phyloP scores from a whole-genome alignment of 139 green algal species.

The Astrephomene gubernaculifera region DNA sequence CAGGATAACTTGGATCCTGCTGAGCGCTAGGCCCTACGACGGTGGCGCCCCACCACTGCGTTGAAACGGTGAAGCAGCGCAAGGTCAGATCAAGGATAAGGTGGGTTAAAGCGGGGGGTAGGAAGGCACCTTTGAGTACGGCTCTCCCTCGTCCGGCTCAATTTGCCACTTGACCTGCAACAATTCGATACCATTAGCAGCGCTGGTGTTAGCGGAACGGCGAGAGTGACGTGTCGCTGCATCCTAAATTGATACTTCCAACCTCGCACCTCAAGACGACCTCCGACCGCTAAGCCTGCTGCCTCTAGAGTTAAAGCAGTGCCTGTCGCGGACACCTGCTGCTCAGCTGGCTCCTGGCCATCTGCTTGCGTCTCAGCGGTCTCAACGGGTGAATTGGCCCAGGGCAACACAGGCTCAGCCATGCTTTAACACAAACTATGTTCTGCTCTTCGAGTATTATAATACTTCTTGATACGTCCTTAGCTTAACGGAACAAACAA shows the following conservation, averaged over 20 bases:
- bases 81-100: no score
- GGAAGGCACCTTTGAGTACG: constrained; percentile 5
- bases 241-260: background rate
- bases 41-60: constrained; percentile 43
- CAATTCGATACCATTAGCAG: background rate
- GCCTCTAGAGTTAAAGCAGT: background rate
- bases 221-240: no score
- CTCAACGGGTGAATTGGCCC: background rate
- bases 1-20: background rate
- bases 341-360: background rate
- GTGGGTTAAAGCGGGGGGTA: background rate
- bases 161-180: constrained; percentile 39
- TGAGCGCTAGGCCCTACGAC: constrained; percentile 19
- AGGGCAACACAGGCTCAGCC: constrained; percentile 10
- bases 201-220: no score
- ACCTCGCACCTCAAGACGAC: constrained; percentile 8
- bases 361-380: no score
- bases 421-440: background rate
- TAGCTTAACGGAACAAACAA: no score
- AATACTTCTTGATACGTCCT: no score
- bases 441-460: background rate
- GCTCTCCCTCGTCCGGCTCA: constrained; percentile 23
- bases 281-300: background rate
- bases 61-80: background rate
- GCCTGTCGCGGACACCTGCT: background rate